phyloP scores from a whole-genome alignment of 2,329 filamentous ascomycete genomes.

The Beauveria bassiana region DNA sequence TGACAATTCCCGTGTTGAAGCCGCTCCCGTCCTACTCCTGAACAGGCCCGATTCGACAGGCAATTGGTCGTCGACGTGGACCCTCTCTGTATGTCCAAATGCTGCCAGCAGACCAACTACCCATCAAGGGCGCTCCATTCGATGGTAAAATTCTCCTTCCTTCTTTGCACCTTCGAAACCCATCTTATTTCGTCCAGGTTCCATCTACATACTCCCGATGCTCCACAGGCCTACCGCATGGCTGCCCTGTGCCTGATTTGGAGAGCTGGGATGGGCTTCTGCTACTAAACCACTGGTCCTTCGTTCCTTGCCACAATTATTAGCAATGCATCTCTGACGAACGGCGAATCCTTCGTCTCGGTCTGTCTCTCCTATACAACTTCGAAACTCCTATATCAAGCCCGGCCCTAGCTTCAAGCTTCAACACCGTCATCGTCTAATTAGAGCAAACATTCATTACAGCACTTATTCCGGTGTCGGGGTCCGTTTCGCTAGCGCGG shows the following conservation, averaged over 20 bases:
- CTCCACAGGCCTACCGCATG: constrained; percentile 4
- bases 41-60: not conserved
- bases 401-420: not conserved
- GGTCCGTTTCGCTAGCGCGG: not conserved
- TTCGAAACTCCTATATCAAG: not conserved
- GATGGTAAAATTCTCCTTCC: not conserved
- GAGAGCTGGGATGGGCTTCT: not conserved
- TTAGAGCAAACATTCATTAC: not conserved
- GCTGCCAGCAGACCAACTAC: not conserved
- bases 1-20: constrained; percentile 3
- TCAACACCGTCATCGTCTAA: not conserved
- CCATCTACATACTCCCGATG: not conserved
- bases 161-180: constrained; percentile 4
- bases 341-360: not conserved
- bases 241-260: not conserved
- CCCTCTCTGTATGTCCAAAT: not conserved
- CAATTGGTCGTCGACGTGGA: too few relatives aligned
- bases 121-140: not conserved
- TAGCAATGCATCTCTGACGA: not conserved
- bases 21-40: not conserved
- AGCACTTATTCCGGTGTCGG: constrained; percentile 7
- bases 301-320: not conserved
- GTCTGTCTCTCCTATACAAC: not conserved
- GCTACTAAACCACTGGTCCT: not conserved
- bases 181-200: not conserved